Evolutionary conservation across 306 rosid genomes (phyloP).

Genomic region (Fragaria vesca): DNA sequence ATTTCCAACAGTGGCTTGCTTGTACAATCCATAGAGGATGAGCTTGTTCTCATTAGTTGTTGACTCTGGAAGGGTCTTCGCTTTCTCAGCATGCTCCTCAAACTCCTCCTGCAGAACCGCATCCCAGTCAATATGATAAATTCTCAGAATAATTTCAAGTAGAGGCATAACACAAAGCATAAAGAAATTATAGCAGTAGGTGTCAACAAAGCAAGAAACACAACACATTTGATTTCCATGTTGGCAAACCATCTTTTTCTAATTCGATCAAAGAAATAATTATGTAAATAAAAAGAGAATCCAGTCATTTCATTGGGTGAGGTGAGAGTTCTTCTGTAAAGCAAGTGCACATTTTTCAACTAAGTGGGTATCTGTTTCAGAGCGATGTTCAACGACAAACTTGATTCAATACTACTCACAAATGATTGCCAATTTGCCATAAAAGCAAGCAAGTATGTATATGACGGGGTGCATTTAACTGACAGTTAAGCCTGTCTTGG

Average conservation of each 20-base stretch:
- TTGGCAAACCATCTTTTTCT: neutral
- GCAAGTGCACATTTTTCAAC: neutral
- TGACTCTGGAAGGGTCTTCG: slow-evolving; percentile 62
- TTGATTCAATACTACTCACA: neutral
- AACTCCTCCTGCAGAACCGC: slow-evolving; percentile 79
- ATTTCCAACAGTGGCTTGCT: slow-evolving; percentile 89
- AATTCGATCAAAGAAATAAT: neutral
- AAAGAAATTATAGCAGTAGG: neutral
- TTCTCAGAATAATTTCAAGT: neutral
- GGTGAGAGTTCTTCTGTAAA: neutral
- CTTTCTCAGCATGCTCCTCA: slow-evolving; percentile 81
- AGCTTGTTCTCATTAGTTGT: slow-evolving; percentile 72
- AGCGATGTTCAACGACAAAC: neutral
- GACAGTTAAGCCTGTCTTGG: neutral
- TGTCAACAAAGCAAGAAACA: neutral
- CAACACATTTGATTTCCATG: neutral
- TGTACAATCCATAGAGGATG: slow-evolving; percentile 83
- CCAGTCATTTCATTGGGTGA: neutral
- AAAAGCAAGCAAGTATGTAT: neutral
- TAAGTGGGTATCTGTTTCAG: neutral
- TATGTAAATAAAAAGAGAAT: neutral
- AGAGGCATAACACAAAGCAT: neutral
- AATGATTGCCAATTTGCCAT: neutral
- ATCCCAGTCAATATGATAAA: neutral
- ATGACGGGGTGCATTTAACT: neutral